phyloP scores from a whole-genome alignment of 352 stramenopile species.

The Pythium angustatum region DNA sequence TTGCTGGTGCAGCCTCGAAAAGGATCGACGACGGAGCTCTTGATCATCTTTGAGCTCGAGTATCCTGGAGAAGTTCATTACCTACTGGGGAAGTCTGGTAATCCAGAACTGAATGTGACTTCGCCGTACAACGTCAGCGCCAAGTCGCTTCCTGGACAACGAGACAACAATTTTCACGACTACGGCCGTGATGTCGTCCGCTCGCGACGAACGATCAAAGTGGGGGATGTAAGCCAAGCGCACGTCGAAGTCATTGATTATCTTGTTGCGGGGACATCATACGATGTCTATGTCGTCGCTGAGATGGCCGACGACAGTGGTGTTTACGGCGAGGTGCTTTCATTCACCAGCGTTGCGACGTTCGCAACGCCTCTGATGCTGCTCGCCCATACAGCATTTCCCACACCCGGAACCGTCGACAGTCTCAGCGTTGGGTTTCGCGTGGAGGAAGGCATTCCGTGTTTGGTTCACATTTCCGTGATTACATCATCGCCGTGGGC shows the following conservation, averaged over 20 bases:
- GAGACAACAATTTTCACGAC: slow-evolving; percentile 47
- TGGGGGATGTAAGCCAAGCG: slow-evolving; percentile 28
- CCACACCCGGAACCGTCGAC: slow-evolving; percentile 50
- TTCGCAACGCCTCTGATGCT: slow-evolving; percentile 67
- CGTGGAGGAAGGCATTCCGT: slow-evolving; percentile 40
- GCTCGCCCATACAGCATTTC: slow-evolving; percentile 59
- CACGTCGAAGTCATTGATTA: slow-evolving; percentile 69
- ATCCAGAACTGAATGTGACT: slow-evolving; percentile 66
- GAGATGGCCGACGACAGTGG: slow-evolving; percentile 54
- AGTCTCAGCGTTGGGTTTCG: slow-evolving; percentile 67
- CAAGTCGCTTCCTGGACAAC: slow-evolving; percentile 39
- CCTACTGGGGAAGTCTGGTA: slow-evolving; percentile 55
- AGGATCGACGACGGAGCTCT: slow-evolving; percentile 74
- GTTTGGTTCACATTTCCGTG: slow-evolving; percentile 62
- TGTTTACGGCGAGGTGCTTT: slow-evolving; percentile 54
- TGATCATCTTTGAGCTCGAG: slow-evolving; percentile 58
- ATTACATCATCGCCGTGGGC: slow-evolving; percentile 46
- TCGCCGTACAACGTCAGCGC: slow-evolving; percentile 79
- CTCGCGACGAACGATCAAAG: slow-evolving; percentile 39
- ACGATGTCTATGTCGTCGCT: slow-evolving; percentile 62
- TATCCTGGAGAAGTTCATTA: slow-evolving; percentile 73
- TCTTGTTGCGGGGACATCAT: slow-evolving; percentile 54
- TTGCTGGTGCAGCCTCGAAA: slow-evolving; percentile 50
- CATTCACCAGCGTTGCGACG: slow-evolving; percentile 53
- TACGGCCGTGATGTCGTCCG: slow-evolving; percentile 67